Evolutionary conservation across 495 filamentous ascomycete genomes (phyloP), one percentile per base, ranked within the genome.

Genomic region (Aspergillus mulundensis): DNA sequence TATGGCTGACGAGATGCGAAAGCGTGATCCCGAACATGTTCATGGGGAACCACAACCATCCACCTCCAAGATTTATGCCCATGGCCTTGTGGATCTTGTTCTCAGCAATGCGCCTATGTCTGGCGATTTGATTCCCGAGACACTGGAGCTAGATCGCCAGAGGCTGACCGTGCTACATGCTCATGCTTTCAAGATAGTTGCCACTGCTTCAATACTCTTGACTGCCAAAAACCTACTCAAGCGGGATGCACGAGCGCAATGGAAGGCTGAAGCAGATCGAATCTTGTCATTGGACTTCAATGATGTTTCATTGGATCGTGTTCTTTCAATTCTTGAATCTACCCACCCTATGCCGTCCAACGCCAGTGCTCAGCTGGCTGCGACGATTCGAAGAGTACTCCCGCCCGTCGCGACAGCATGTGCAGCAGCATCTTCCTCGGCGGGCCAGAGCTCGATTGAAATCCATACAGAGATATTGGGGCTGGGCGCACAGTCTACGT

Each of bases 221-320:
- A 95, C 95, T 1, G 90, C 89, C 61, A 98, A 98, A 77, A 97
- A 96, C 65, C 78, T 97, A 11, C 84, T 98, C 43, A 95, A 95
- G 70, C 87, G 94, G 19, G 93, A 97, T 68, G 88, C 91, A 18
- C 86, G 94, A 28, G 84, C 82, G 2, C 87, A 90, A 45, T 98
- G 95, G 95, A 92, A 88, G 70, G 76, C 80, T 10, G 91, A 97
- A 63, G 90, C 92, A 0, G 81, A 84, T 32, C 85, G 92, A 5
- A 85, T 97, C 57, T 75, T 87, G 47, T 76, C 76, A 3, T 66
- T 83, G 40, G 75, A 83, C 50, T 75, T 83, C 46, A 72, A 77
- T 15, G 80, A 84, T 21, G 75, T 81, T 54, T 74, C 72, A 18
- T 71, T 80, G 24, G 79, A 85, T 39, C 79, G 85, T n/a, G 81